Base-by-base conservation (phyloP, 176 grass and related monocot genomes). In the Phragmites australis region DNA sequence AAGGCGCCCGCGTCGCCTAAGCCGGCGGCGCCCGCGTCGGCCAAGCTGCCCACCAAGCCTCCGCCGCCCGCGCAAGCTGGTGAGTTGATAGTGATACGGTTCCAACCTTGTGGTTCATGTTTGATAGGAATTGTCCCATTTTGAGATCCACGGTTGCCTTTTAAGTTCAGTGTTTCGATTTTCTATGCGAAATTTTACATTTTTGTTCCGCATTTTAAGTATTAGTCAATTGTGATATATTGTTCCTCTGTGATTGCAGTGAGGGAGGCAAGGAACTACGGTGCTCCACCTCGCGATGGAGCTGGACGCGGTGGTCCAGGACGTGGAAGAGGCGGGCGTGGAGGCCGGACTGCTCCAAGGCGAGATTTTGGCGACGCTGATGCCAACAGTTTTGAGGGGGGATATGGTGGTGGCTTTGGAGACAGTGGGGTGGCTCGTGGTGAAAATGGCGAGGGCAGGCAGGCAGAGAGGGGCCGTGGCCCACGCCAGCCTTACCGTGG, bases 21-120 rank as follows among this genome's bases (percentile, higher is more conserved):
- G 43, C 30, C 72, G 0, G 43, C 54, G 0, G 87, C 66, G 21
- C 42, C 77, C 3, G 55, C 59, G 31, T 27, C 81, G 22, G 75
- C 58, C 30, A 93, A 89, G 91, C 72, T 87, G 6, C 86, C 87
- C 19, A 30, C 87, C 23, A 97, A 92, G 48, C 85, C 94, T n/a
- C 23, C 82, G 17, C 87, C 94, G 60, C 91, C 94, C 30, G 67
- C 87, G 9, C 89, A 97, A 52, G 78, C 93, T 71, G 93, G 93
- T 97, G 65, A 84, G 82, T 78, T 71, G 9, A n/a, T n/a, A n/a
- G 27, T 37, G 51, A 66, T 45, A 34, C 19, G 22, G 13, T 41
- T 37, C 41, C 0, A 6, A 52, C 59, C 23, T 8, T 37, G 21
- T 2, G 30, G 0, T 44, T 30, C n/a, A 53, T 74, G 30, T 74